Percentiles rank a stretch among this genome's conserved stretches.
phyloP scores from a whole-genome alignment of 805 yeast species.

The Kodamaea leandrae region DNA sequence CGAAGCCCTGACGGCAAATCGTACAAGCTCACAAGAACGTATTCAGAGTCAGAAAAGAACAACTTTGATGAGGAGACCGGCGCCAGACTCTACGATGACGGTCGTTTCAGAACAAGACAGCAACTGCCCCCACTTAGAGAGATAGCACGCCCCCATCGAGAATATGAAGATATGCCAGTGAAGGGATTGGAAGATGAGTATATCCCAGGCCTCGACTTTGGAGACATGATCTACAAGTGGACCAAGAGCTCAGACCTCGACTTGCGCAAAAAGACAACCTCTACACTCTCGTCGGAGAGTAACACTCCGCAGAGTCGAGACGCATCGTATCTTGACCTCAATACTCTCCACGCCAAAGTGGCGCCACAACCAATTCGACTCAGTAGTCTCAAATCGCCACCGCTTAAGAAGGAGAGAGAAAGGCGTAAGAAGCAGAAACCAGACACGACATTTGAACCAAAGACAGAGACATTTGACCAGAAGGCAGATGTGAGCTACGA shows the following conservation, averaged over 20 bases:
- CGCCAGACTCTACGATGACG: conserved; percentile 52
- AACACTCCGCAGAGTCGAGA: conserved; percentile 33
- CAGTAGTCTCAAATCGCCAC: conserved; percentile 11
- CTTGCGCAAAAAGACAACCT: conserved; percentile 5
- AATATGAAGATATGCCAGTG: conserved; percentile 17
- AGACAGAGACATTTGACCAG: neutral
- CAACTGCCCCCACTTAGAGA: neutral
- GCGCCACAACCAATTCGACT: conserved; percentile 40
- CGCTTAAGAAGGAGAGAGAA: conserved; percentile 13
- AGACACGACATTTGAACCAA: conserved; percentile 9
- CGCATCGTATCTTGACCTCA: conserved; percentile 39
- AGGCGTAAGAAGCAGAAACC: conserved; percentile 12
- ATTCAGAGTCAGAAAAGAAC: conserved; percentile 63
- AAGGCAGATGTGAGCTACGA: conserved; percentile 38
- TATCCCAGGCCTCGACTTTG: conserved; percentile 67
- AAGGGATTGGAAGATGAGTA: conserved; percentile 72
- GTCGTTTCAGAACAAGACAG: conserved; percentile 35
- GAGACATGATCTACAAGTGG: conserved; percentile 49
- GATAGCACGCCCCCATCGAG: neutral
- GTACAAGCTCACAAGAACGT: conserved; percentile 50
- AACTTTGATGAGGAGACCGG: conserved; percentile 58
- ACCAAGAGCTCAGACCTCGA: conserved; percentile 23
- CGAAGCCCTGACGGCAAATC: conserved; percentile 5
- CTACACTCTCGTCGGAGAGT: conserved; percentile 15
- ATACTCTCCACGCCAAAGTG: conserved; percentile 41